These are phyloP conservation scores for Metschnikowia anglica DNA, from an alignment of 805 yeast genomes.

Conservation along the genomic window DNA sequence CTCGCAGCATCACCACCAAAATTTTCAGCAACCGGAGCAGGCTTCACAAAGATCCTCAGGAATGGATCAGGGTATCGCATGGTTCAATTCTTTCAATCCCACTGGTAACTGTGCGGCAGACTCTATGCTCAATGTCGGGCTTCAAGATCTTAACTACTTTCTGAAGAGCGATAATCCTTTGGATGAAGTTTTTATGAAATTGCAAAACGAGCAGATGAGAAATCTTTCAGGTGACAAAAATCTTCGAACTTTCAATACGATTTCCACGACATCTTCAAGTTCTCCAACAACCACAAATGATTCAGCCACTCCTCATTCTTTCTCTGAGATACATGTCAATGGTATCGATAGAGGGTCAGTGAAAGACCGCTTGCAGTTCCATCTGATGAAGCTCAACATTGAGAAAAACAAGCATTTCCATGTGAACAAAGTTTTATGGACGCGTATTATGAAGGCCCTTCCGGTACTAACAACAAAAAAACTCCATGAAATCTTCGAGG, in stretches of 20 bases:
- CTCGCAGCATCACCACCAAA: neutral
- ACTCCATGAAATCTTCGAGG: slow-evolving; percentile 29
- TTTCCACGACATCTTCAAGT: slow-evolving; percentile 27
- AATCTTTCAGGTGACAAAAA: slow-evolving; percentile 5
- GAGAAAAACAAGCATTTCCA: slow-evolving; percentile 36
- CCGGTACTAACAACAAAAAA: slow-evolving; percentile 25
- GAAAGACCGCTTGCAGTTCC: slow-evolving; percentile 15
- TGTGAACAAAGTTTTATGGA: slow-evolving; percentile 37
- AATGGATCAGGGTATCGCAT: neutral
- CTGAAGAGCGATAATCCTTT: slow-evolving; percentile 39
- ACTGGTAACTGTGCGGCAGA: slow-evolving; percentile 10
- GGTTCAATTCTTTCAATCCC: neutral
- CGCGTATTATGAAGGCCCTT: slow-evolving; percentile 33
- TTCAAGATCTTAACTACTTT: slow-evolving; percentile 41
- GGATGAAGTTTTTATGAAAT: slow-evolving; percentile 32
- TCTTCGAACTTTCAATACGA: neutral
- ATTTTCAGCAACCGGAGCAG: neutral
- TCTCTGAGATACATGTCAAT: slow-evolving; percentile 13
- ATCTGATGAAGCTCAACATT: slow-evolving; percentile 25
- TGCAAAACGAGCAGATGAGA: slow-evolving; percentile 11
- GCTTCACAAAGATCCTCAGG: neutral
- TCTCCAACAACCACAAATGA: slow-evolving; percentile 37
- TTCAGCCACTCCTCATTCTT: slow-evolving; percentile 21
- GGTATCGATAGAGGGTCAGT: slow-evolving; percentile 9
- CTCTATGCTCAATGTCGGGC: slow-evolving; percentile 22